Base-by-base conservation (phyloP, 345 rosid genomes). In the Citrus hindsii region DNA sequence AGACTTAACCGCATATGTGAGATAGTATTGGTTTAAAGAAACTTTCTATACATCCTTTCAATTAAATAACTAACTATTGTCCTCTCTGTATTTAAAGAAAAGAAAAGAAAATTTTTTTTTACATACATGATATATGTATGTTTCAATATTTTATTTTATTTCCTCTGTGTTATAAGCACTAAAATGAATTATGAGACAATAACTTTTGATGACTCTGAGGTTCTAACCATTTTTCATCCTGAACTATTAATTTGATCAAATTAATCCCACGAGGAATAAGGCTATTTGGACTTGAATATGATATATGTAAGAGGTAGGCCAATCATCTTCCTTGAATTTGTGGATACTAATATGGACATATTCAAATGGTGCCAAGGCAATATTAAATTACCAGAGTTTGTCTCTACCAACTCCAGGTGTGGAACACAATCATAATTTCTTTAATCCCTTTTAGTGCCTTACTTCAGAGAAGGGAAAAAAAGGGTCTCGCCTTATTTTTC, bases 301-400 rank as follows among this genome's bases (percentile, higher is more conserved):
- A 21, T 69, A 38, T 38, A 61, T 80, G 67, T 84, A 93, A 95
- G 89, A 82, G n/a, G 42, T 78, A 13, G 85, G 74, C 58, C 82
- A 82, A 71, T 77, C 82, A 56, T 83, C 97, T 33, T 86, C 94
- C 59, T 75, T 95, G 87, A 85, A 92, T 78, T 78, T 95, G 71
- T 86, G 97, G 19, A 83, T 93, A 77, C 98, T 97, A 9, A 65
- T 76, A 28, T 95, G 98, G 98, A 78, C 94, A 32, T 22, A 82
- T 68, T 85, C 84, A 25, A 67, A 79, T 74, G 90, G 86, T 79
- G 95, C 93, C 64, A 78, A 86, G 76, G 93, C 95, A 51, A 69
- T 78, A 48, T 63, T 91, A 83, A 95, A 95, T 82, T 81, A 81
- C 2, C 78, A 90, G 77, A 79, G 81, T 77, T 69, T 88, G 69